Evolutionary conservation across 768 basidiomycete species (phyloP).

Genomic region (Leccinum subtestaceum): DNA sequence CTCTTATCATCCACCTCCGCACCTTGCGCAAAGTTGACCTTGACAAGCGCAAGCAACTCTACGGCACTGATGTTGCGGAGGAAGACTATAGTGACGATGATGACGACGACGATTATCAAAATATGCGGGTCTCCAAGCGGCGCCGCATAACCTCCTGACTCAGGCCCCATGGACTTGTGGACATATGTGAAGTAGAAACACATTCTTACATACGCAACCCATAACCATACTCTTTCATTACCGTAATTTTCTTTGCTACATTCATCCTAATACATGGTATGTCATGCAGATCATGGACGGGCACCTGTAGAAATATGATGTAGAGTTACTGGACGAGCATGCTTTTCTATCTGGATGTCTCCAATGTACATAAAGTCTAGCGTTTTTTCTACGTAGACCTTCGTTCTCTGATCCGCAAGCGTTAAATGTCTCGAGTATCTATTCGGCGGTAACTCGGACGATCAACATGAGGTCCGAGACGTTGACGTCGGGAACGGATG

Average conservation of each 20-base stretch:
- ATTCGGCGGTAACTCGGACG: constrained; percentile 1
- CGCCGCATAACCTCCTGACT: constrained; percentile 27
- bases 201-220: constrained; percentile 22
- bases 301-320: background rate
- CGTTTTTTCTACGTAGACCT: background rate
- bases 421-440: constrained; percentile 3
- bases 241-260: constrained; percentile 30
- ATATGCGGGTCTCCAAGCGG: constrained; percentile 28
- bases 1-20: constrained; percentile 54
- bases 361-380: background rate
- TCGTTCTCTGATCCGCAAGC: background rate
- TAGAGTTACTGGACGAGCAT: background rate
- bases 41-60: constrained; percentile 45
- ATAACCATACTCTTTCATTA: constrained; percentile 27
- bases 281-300: constrained; percentile 20
- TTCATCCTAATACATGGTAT: constrained; percentile 26
- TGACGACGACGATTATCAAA: constrained; percentile 35
- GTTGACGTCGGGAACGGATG: constrained; percentile 1
- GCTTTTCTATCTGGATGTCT: background rate
- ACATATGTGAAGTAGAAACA: constrained; percentile 20
- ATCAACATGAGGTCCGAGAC: constrained; percentile 4
- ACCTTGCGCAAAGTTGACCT: constrained; percentile 59
- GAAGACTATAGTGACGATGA: constrained; percentile 37
- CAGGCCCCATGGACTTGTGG: constrained; percentile 15
- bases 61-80: constrained; percentile 39